Evolutionary conservation across 192 early-diverging fungal species (phyloP), one percentile per base, ranked within the genome.

Genomic region (Spizellomyces punctatus): DNA sequence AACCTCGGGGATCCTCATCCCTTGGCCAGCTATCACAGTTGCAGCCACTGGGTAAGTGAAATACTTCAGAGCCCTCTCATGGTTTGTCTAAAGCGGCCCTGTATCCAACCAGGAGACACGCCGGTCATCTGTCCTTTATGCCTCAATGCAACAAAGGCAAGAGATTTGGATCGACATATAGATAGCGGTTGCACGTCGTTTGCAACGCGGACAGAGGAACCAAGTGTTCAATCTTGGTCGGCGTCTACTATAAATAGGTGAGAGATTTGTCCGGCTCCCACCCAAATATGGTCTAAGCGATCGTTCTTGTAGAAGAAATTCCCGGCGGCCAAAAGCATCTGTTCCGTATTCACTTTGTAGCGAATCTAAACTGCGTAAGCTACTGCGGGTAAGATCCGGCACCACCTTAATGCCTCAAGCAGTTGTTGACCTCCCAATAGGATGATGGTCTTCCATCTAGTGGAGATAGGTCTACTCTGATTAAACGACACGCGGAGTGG

Each of bases 101-200:
- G 27, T 36, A 36, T 36, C 27, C 27, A 36, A 19, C 12, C 0
- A 19, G 17, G 12, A 4, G 54, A 61, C 19, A 17, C 22, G 14
- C 6, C 69, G 19, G 81, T 82, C 4, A 16, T 58, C 16, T 84
- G 83, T 68, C 81, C 81, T 1, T 61, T 80, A 8, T 84, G 83
- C 57, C 43, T 50, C 4, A 74, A 72, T 17, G 36, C 61, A 1
- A 72, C 77, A 47, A 36, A 58, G 10, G 43, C 71, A 6, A n/a
- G n/a, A 5, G 66, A 80, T 27, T 46, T 82, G 12, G 58, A 80
- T 47, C 49, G 47, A 19, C 83, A 84, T 67, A 59, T 80, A 10
- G 78, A 83, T 63, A 52, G 63, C 21, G 73, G 75, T 16, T 74
- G 72, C 57, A 60, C 17, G 60, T 22, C 19, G 19, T 17, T 71